phyloP scores from a whole-genome alignment of 106 monocot species.

The Dioscorea alata region DNA sequence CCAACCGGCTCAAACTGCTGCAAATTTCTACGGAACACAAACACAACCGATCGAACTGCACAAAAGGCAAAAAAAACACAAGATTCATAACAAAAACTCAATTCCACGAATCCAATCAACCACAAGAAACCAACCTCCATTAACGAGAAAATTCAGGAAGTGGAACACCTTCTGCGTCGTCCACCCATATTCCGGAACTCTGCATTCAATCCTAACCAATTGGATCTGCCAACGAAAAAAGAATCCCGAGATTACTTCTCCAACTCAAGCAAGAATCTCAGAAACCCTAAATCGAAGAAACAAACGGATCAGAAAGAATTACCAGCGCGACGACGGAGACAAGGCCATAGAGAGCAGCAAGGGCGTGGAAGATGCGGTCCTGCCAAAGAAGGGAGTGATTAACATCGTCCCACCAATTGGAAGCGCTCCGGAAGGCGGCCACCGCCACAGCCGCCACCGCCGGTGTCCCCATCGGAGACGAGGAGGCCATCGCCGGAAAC shows the following conservation, averaged over 20 bases:
- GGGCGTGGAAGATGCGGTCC: conserved; percentile 40
- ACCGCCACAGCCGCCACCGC: conserved; percentile 21
- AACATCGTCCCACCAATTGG: conserved; percentile 57
- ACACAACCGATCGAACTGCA: conserved; percentile 73
- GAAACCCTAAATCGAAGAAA: conserved; percentile 1
- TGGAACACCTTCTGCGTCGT: conserved; percentile 99
- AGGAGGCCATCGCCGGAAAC: background rate
- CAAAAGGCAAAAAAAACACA: conserved; percentile 6
- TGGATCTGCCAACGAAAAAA: conserved; percentile 49
- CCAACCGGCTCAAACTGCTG: conserved; percentile 46
- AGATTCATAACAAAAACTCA: background rate
- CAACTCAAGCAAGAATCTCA: background rate
- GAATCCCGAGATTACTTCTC: background rate
- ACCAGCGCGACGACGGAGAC: conserved; percentile 19
- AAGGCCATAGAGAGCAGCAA: conserved; percentile 8
- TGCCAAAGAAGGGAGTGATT: conserved; percentile 57
- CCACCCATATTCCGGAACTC: conserved; percentile 99
- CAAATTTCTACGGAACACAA: conserved; percentile 57
- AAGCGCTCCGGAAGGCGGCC: conserved; percentile 12
- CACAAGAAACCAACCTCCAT: conserved; percentile 37
- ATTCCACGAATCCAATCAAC: background rate
- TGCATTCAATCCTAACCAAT: conserved; percentile 89
- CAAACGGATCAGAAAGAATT: background rate
- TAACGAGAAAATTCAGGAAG: conserved; percentile 85
- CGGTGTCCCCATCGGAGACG: background rate